phyloP scores from a whole-genome alignment of 768 basidiomycete species.

The Podaxis sp. region DNA sequence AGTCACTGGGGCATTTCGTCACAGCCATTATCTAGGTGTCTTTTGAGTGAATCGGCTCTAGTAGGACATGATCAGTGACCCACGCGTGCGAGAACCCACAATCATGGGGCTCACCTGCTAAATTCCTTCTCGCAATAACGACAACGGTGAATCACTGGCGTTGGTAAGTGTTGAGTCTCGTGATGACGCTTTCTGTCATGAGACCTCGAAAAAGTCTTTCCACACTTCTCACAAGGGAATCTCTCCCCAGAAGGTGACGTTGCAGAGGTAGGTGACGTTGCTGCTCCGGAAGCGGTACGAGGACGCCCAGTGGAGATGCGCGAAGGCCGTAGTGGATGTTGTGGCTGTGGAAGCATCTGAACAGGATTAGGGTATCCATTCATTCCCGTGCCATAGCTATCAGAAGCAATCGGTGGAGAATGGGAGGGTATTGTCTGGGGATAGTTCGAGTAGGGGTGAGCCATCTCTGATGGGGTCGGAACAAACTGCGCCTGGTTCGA shows the following conservation, averaged over 20 bases:
- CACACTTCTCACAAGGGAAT: conserved; percentile 71
- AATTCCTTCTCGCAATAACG: conserved; percentile 76
- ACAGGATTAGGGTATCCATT: conserved; percentile 24
- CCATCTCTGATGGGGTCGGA: conserved; percentile 35
- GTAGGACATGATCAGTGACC: conserved; percentile 16
- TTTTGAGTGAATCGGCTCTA: conserved; percentile 71
- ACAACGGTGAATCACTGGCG: conserved; percentile 68
- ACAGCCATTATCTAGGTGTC: conserved; percentile 82
- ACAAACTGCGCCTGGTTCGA: conserved; percentile 28
- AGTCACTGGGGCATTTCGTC: conserved; percentile 52
- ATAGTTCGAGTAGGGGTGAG: conserved; percentile 31
- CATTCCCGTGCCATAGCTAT: conserved; percentile 22
- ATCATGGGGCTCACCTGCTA: conserved; percentile 49
- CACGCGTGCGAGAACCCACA: conserved; percentile 14
- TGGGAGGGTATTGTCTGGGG: conserved; percentile 23
- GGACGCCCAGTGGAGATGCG: conserved; percentile 43
- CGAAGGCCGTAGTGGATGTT: conserved; percentile 31
- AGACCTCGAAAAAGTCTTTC: conserved; percentile 76
- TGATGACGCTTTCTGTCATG: conserved; percentile 83
- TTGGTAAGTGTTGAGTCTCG: conserved; percentile 70
- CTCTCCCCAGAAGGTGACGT: conserved; percentile 56
- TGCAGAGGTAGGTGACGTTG: conserved; percentile 34
- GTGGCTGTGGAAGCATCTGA: conserved; percentile 28
- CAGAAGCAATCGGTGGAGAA: conserved; percentile 24
- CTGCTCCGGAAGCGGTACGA: conserved; percentile 32